phyloP scores from a whole-genome alignment of 148 eudicot species.

The Vaccinium macrocarpon region DNA sequence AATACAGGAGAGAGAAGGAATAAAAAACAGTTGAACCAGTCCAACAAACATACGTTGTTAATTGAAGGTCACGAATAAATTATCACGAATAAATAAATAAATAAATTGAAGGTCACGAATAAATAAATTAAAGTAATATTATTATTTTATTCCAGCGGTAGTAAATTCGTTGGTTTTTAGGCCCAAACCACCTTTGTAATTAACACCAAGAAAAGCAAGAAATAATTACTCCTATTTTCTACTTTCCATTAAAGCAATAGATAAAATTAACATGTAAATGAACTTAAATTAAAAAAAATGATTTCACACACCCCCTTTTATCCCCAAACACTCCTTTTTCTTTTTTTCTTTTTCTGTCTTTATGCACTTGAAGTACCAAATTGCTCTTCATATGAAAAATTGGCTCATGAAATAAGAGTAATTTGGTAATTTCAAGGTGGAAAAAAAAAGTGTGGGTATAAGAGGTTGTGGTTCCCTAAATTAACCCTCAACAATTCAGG shows the following conservation, averaged over 20 bases:
- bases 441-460: too few species aligned
- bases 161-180: slow-evolving; percentile 6
- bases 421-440: too few species aligned
- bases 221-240: background rate
- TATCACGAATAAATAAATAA: background rate
- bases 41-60: background rate
- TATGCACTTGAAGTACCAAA: too few species aligned
- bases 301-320: too few species aligned
- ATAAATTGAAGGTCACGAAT: background rate
- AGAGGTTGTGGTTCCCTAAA: too few species aligned
- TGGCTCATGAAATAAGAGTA: too few species aligned
- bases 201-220: background rate
- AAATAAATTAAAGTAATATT: background rate
- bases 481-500: background rate
- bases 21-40: background rate
- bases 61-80: background rate
- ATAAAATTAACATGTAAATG: background rate
- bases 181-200: slow-evolving; percentile 8
- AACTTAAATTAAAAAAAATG: background rate
- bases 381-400: too few species aligned
- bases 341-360: too few species aligned
- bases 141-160: background rate
- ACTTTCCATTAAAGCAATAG: background rate
- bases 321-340: too few species aligned
- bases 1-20: background rate